phyloP scores from a whole-genome alignment of 495 filamentous ascomycete species.

The Penicillium parvum region DNA sequence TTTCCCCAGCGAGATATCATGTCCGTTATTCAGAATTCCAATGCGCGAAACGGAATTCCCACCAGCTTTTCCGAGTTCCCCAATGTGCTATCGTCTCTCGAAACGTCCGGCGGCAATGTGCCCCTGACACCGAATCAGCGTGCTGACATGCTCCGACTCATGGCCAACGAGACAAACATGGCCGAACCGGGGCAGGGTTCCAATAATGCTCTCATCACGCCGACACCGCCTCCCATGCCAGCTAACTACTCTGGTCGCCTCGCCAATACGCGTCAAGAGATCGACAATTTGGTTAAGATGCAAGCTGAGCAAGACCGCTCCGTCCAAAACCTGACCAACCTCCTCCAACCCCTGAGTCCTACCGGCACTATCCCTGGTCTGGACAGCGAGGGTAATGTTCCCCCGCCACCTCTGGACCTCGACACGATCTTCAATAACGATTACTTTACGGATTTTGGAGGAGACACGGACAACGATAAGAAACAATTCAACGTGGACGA shows the following conservation, averaged over 20 bases:
- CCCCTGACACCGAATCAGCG: constrained; percentile 75
- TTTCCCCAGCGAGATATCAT: constrained; percentile 70
- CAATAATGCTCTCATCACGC: constrained; percentile 56
- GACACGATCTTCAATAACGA: constrained; percentile 67
- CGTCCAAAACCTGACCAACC: constrained; percentile 63
- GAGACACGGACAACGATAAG: constrained; percentile 29
- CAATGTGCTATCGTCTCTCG: constrained; percentile 64
- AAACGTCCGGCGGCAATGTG: constrained; percentile 58
- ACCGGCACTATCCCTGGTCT: constrained; percentile 76
- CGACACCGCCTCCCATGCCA: constrained; percentile 56
- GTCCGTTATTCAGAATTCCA: constrained; percentile 78
- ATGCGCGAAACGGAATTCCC: constrained; percentile 53
- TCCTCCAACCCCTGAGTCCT: constrained; percentile 74
- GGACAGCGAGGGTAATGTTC: constrained; percentile 37
- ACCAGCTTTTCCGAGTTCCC: constrained; percentile 62
- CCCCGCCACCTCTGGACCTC: constrained; percentile 52
- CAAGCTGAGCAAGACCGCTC: constrained; percentile 67
- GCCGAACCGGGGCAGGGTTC: constrained; percentile 23
- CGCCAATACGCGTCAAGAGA: constrained; percentile 60
- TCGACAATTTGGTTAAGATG: constrained; percentile 68
- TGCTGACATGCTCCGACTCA: constrained; percentile 72
- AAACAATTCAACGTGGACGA: constrained; percentile 17
- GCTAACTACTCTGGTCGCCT: constrained; percentile 49
- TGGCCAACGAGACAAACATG: constrained; percentile 53
- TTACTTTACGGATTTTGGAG: constrained; percentile 51